Percentiles rank a stretch among this genome's conserved stretches.
Evolutionary conservation across 164 flowering plant species (phyloP).

Genomic region (Santalum album): DNA sequence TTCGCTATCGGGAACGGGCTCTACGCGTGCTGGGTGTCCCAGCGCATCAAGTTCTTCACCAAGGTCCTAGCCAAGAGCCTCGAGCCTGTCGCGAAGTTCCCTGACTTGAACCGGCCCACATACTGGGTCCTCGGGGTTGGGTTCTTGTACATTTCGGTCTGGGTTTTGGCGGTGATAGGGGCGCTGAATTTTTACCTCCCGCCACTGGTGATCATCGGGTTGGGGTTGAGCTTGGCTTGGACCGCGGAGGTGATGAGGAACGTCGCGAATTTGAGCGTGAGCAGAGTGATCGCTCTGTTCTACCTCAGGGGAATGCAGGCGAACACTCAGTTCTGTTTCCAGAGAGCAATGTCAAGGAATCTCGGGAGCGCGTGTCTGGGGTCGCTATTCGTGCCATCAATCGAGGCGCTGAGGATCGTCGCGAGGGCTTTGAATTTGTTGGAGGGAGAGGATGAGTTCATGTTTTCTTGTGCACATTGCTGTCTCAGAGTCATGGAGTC

Average conservation of each 20-base stretch:
- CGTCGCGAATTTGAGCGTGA: constrained; percentile 64
- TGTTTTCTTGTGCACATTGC: constrained; percentile 96
- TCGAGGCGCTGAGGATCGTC: constrained; percentile 70
- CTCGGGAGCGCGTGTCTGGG: constrained; percentile 90
- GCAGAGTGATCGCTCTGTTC: constrained; percentile 69
- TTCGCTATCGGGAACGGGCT: constrained; percentile 76
- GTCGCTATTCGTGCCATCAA: constrained; percentile 72
- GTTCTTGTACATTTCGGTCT: constrained; percentile 72
- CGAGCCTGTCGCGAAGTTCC: constrained; percentile 59
- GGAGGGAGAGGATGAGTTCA: constrained; percentile 93
- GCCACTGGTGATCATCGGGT: constrained; percentile 42
- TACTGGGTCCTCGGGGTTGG: constrained; percentile 67
- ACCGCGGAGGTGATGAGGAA: constrained; percentile 84
- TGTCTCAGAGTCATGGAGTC: constrained; percentile 75
- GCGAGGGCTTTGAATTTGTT: constrained; percentile 74
- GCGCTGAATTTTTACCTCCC: constrained; percentile 65
- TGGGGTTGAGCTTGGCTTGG: constrained; percentile 76
- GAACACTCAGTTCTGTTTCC: constrained; percentile 63
- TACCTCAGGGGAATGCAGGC: constrained; percentile 89
- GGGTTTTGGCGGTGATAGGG: constrained; percentile 79
- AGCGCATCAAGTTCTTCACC: constrained; percentile 41
- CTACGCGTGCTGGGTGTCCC: constrained; percentile 81
- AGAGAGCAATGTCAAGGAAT: constrained; percentile 63
- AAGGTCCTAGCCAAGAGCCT: constrained; percentile 46
- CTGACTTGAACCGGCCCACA: constrained; percentile 56